A percentile compares a stretch with the other conserved stretches of the same genome.
These are phyloP conservation scores for Epichloe typhina DNA, from an alignment of 2,329 filamentous ascomycete genomes.

Conservation along the genomic window DNA sequence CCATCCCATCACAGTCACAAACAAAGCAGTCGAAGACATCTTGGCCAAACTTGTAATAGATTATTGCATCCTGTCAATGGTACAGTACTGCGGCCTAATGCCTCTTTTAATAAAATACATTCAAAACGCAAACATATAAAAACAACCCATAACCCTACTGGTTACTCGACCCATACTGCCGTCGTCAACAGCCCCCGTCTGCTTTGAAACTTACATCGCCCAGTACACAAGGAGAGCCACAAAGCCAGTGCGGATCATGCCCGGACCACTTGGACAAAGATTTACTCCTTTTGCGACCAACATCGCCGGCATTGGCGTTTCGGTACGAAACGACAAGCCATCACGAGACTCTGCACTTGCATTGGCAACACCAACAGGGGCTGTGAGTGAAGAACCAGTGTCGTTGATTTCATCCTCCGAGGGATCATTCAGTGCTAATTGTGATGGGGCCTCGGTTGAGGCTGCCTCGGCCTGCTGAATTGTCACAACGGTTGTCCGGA, in stretches of 20 bases:
- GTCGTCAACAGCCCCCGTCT: neutral
- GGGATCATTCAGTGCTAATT: neutral
- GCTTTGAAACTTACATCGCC: neutral
- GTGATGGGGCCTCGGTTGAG: neutral
- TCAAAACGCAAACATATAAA: slow-evolving; percentile 7
- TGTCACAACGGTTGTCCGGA: slow-evolving; percentile 10
- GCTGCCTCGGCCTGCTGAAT: slow-evolving; percentile 1
- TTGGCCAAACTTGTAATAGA: slow-evolving; percentile 5
- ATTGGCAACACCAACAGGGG: neutral
- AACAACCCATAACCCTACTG: slow-evolving; percentile 3
- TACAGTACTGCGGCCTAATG: slow-evolving; percentile 1
- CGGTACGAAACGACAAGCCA: neutral
- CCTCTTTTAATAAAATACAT: slow-evolving; percentile 6
- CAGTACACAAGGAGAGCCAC: neutral
- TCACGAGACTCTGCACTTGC: neutral
- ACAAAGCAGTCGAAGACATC: neutral
- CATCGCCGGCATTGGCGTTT: slow-evolving; percentile 1
- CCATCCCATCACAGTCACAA: neutral
- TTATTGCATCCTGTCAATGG: slow-evolving; percentile 3
- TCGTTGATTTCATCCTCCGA: neutral
- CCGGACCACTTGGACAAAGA: neutral
- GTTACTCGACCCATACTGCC: neutral
- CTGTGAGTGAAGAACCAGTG: neutral
- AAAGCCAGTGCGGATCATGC: neutral
- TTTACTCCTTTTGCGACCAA: neutral